Evolutionary conservation across 2,329 filamentous ascomycete genomes (phyloP).

Genomic region (Aureobasidium zeae): DNA sequence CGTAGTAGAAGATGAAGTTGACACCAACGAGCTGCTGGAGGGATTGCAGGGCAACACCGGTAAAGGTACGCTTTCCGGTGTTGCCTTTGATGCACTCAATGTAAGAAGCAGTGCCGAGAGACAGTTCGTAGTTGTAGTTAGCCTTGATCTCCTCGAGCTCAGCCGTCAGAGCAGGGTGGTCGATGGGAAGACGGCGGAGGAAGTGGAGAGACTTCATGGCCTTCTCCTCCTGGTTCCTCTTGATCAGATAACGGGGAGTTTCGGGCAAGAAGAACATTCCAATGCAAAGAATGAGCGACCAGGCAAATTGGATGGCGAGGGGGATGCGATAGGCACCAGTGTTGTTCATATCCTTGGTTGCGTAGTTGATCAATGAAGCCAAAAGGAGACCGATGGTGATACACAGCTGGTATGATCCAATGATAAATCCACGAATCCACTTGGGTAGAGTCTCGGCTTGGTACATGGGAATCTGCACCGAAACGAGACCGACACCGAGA

Average conservation of each 20-base stretch:
- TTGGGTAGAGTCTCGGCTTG: constrained; percentile 68
- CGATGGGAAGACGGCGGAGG: constrained; percentile 20
- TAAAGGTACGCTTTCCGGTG: constrained; percentile 35
- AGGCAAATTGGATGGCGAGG: constrained; percentile 66
- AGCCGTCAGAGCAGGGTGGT: constrained; percentile 21
- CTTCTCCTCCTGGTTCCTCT: constrained; percentile 55
- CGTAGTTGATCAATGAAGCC: constrained; percentile 61
- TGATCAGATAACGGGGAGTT: constrained; percentile 72
- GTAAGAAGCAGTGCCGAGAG: constrained; percentile 16
- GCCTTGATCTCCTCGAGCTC: constrained; percentile 22
- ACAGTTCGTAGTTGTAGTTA: constrained; percentile 20
- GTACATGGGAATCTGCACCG: constrained; percentile 60
- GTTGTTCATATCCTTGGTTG: constrained; percentile 50
- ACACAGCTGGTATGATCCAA: constrained; percentile 69
- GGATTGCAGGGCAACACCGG: constrained; percentile 34
- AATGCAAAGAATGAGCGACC: constrained; percentile 60
- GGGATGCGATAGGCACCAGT: constrained; percentile 56
- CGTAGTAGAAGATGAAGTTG: constrained; percentile 36
- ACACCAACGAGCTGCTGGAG: constrained; percentile 44
- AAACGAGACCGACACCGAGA: constrained; percentile 39
- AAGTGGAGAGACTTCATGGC: constrained; percentile 48
- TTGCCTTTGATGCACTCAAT: constrained; percentile 43
- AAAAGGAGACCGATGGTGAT: constrained; percentile 67
- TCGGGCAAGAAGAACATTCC: constrained; percentile 69
- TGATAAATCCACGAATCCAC: constrained; percentile 65